These are phyloP conservation scores for Protostelium mycophagum DNA, from an alignment of 78 protist genomes.

Conservation along the genomic window DNA sequence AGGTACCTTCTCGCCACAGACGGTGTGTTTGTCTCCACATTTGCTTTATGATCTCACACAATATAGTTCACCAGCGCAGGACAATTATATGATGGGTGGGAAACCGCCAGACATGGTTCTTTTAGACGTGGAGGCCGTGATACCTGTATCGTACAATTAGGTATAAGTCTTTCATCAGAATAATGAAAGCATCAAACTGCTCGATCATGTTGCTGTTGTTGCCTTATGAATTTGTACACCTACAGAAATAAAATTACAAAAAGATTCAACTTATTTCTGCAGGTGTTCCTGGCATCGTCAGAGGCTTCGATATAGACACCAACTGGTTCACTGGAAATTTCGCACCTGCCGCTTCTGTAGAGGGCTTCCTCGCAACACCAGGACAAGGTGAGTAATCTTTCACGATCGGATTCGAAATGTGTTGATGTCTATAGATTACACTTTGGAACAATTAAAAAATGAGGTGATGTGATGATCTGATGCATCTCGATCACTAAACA, in stretches of 20 bases:
- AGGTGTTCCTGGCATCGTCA: slow-evolving; percentile 65
- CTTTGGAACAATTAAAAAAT: not conserved
- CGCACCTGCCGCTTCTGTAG: slow-evolving; percentile 68
- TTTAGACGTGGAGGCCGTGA: not conserved
- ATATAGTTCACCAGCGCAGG: not conserved
- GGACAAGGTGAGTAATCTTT: no score
- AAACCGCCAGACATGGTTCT: slow-evolving; percentile 66
- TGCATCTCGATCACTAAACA: not conserved
- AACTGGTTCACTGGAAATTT: slow-evolving; percentile 79
- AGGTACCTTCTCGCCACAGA: not conserved
- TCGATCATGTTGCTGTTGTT: no score
- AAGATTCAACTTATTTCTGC: no score
- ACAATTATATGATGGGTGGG: slow-evolving; percentile 82
- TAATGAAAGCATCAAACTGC: no score
- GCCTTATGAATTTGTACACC: no score
- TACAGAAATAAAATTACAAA: no score
- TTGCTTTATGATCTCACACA: not conserved
- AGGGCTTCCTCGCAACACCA: slow-evolving; percentile 35
- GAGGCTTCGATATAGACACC: slow-evolving; percentile 72
- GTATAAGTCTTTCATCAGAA: no score
- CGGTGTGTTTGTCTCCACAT: not conserved
- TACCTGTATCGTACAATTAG: not conserved
- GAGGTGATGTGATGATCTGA: not conserved
- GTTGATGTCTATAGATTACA: no score
- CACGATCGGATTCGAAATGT: slow-evolving; percentile 8